Evolutionary conservation across 2,329 filamentous ascomycete species (phyloP).

Genomic region (Talaromyces sp.): DNA sequence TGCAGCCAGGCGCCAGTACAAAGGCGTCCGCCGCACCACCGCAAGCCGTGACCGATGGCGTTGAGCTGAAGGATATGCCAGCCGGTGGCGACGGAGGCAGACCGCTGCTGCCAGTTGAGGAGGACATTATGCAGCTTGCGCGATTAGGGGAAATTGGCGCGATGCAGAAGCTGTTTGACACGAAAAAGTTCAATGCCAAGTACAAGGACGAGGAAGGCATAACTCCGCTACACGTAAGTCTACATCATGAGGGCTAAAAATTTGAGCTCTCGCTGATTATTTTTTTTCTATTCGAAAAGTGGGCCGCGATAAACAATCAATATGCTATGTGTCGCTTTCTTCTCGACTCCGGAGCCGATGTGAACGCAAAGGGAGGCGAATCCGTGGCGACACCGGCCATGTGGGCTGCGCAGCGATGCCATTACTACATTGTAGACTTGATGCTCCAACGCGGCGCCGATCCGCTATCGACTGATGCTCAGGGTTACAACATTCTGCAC

Average conservation of each 20-base stretch:
- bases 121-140: slow-evolving; percentile 95
- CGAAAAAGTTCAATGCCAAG: slow-evolving; percentile 73
- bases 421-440: slow-evolving; percentile 94
- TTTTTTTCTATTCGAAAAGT: slow-evolving; percentile 51
- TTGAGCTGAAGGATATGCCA: slow-evolving; percentile 37
- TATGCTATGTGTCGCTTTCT: slow-evolving; percentile 96
- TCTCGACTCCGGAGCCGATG: slow-evolving; percentile 76
- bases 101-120: slow-evolving; percentile 44
- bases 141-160: slow-evolving; percentile 77
- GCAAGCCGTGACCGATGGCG: slow-evolving; percentile 27
- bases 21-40: slow-evolving; percentile 30
- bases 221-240: slow-evolving; percentile 78
- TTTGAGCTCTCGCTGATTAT: slow-evolving; percentile 11
- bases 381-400: slow-evolving; percentile 90
- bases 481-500: slow-evolving; percentile 97
- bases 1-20: slow-evolving; percentile 14
- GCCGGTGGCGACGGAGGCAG: slow-evolving; percentile 15
- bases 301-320: slow-evolving; percentile 98
- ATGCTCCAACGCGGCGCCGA: slow-evolving; percentile 89
- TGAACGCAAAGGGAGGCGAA: slow-evolving; percentile 94
- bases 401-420: slow-evolving; percentile 94
- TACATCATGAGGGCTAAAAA: not conserved
- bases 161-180: slow-evolving; percentile 87
- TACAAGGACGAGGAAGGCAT: slow-evolving; percentile 90
- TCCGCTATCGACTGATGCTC: slow-evolving; percentile 83